Base-by-base conservation (phyloP, 2,329 filamentous ascomycete species). In the Fusarium verrucosum region DNA sequence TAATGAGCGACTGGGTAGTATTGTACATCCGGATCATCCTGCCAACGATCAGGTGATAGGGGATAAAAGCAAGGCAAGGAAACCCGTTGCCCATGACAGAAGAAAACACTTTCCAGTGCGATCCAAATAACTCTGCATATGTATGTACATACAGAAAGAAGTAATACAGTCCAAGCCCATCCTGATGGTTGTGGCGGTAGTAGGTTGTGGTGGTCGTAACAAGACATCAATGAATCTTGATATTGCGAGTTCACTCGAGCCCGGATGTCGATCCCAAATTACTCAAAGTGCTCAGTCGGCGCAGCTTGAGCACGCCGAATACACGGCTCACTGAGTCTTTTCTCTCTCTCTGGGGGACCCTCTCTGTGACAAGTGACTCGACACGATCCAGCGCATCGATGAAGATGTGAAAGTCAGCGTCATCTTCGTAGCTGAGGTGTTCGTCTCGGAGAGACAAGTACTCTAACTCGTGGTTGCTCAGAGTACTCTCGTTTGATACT, bases 301-400 rank as follows among this genome's bases (percentile, higher is more conserved):
- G 64, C 35, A 62, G 66, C 26, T 58, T 62, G 45, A 71, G 58
- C 11, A 53, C 62, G 22, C 47, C 58, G 33, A 71, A 49, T 6
- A 71, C 51, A 17, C 62, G 67, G 32, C 65, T 51, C 23, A 71
- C 57, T 14, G 69, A 71, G 23, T 60, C 46, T 38, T 54, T 63
- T 53, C 62, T 62, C 28, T 57, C 49, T 35, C 45, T 56, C 19
- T 38, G 50, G 7, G 55, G 57, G 35, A 35, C 28, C 19, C 54
- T 57, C 41, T 71, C 62, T 40, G 59, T 60, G 40, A 71, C 60
- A 33, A 71, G 58, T 20, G 60, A 41, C 23, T 71, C 69, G 40
- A 71, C 69, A 11, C 65, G 67, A 22, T 71, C 67, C 41, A 71
- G 49, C 28, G 62, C 66, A 38, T 70, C 66, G 45, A 71, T 72